Evolutionary conservation across 257 asterid genomes (phyloP), one percentile per base, ranked within the genome.

Genomic region (Salvia rosmarinus): DNA sequence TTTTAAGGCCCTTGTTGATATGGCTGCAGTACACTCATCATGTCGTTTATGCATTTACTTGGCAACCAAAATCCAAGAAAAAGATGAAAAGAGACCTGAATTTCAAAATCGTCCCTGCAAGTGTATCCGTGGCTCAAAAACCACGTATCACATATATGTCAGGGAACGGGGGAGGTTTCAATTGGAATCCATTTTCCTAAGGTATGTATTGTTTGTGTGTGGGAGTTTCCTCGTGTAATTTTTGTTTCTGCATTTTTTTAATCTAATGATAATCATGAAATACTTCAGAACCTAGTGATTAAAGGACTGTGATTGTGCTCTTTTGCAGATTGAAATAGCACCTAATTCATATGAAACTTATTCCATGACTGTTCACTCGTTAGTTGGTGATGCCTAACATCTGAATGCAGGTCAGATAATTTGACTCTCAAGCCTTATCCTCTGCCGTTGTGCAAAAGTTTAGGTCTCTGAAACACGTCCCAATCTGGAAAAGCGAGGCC

Each of bases 21-120:
- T 95, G 99, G 91, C 99, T 58, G 96, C 99, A 56, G 98, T 95
- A 54, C 99, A 95, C 83, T 95, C 99, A 30, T 91, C 99, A 43
- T 95, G 99, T 61, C 99, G 99, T 17, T 78, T 95, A 75, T 91
- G 99, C 95, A 89, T 95, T 75, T 76, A 70, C 80, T 69, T 91
- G 83, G 98, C 97, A 49, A 91, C 97, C 67, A 89, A 83, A 75
- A 78, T 86, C 67, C 89, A 71, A 66, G 87, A 86, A 39, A 80
- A 78, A 77, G 92, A 86, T 9, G 96, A 94, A 79, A 70, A 80
- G 60, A 78, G 68, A 9, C 81, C 89, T 6, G 81, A 76, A 56
- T 95, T 89, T 46, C 60, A 67, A 69, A 89, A 87, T 67, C 99
- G 99, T 3, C 99, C 95, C 32, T 95, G 99, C 92, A 95, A 85